A percentile compares a stretch with the other conserved stretches of the same genome.
These are phyloP conservation scores for Aspergillus arachidicola DNA, from an alignment of 2,329 filamentous ascomycete species.

Conservation along the genomic window DNA sequence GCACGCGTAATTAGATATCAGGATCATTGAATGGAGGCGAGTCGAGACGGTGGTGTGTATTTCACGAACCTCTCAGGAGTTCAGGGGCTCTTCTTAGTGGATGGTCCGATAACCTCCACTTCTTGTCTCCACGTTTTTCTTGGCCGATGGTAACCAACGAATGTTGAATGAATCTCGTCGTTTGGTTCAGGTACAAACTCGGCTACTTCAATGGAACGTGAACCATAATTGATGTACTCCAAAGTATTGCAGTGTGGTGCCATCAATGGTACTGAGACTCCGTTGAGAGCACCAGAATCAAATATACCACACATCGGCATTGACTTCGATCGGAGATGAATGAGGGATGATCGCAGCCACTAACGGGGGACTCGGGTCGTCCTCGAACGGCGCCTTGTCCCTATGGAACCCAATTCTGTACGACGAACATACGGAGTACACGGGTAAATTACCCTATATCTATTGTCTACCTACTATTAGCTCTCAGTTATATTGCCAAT, in stretches of 20 bases:
- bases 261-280: background rate
- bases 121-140: constrained; percentile 20
- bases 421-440: background rate
- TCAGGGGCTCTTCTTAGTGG: constrained; percentile 25
- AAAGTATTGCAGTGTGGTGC: background rate
- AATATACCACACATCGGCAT: background rate
- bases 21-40: constrained; percentile 2
- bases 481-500: background rate
- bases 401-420: background rate
- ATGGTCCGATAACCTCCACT: constrained; percentile 21
- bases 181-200: background rate
- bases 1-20: constrained; percentile 10
- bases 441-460: background rate
- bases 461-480: background rate
- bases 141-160: background rate
- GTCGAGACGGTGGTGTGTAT: constrained; percentile 7
- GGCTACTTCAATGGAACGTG: background rate
- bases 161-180: background rate
- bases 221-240: background rate
- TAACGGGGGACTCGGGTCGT: background rate
- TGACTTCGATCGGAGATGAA: constrained; percentile 1
- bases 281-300: background rate
- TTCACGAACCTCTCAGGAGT: constrained; percentile 27
- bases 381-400: background rate
- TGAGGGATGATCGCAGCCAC: background rate